Base-by-base conservation (phyloP, 179 eudicot species). In the Nepenthes alata region DNA sequence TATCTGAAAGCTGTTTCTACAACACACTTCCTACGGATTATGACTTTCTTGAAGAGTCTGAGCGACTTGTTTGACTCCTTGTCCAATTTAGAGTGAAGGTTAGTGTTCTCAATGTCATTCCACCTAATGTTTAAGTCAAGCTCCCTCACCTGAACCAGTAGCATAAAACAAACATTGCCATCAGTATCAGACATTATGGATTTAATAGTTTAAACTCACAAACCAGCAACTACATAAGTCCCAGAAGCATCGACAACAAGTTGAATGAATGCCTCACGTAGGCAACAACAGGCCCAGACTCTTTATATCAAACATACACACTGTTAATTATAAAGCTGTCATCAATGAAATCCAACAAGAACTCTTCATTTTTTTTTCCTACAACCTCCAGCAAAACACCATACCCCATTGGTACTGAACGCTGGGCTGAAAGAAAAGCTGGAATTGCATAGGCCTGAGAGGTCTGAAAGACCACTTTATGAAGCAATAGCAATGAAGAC, bases 21-120 rank as follows among this genome's bases (percentile, higher is more conserved):
- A 7, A 71, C 67, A 71, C 75, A 36, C 74, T 85, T 90, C 72
- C 85, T 75, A 44, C 99, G 87, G 66, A 94, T 61, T 59, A 78
- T 77, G 67, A 70, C 97, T 74, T 94, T 94, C 70, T 87, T 94
- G 68, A 94, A 94, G 48, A 87, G 77, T 65, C 83, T 83, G 62
- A 80, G 54, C 45, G 94, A 66, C 66, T 87, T 94, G 53, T 71
- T 67, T 11, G 83, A 70, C 52, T 87, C 86, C 69, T 79, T 91
- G 62, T 86, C 91, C 76, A 81, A 67, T 66, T 72, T 69, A n/a
- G 77, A 67, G 44, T 73, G 80, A 69, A 81, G 63, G 45, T 73
- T 76, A 51, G 80, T 80, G 67, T 94, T 85, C 74, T 85, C 94
- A 60, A 94, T 83, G 47, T 91, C 95, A 75, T 90, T 85, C 99